These are phyloP conservation scores for Edaphochlamys debaryana DNA, from an alignment of 139 green algal genomes.

Conservation along the genomic window DNA sequence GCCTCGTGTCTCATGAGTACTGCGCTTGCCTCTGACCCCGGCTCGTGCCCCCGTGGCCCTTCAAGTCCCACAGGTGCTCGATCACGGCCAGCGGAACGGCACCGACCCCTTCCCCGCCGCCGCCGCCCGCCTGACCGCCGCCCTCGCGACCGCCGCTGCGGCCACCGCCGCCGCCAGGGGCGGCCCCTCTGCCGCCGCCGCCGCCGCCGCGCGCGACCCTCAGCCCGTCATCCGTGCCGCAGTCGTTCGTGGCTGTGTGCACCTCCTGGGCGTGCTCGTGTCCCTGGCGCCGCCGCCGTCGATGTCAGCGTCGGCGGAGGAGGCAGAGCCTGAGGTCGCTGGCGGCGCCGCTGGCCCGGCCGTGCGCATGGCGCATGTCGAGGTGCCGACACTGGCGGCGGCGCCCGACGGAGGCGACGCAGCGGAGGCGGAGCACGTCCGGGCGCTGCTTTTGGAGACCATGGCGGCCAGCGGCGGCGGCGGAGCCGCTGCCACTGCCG, in stretches of 20 bases:
- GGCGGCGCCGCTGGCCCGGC: not conserved
- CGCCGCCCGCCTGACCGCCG: not conserved
- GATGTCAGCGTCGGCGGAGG: not conserved
- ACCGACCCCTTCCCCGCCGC: not conserved
- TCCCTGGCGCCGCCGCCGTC: not conserved
- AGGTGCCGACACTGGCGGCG: not conserved
- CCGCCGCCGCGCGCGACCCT: no score
- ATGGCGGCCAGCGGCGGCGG: not conserved
- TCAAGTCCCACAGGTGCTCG: no score
- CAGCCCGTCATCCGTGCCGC: not conserved
- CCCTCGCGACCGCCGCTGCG: not conserved
- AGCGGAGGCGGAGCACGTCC: not conserved
- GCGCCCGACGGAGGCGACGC: not conserved
- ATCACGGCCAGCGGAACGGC: no score
- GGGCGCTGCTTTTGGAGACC: not conserved
- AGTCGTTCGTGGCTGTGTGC: constrained; percentile 16
- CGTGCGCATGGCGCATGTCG: no score
- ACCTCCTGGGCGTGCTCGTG: constrained; percentile 20
- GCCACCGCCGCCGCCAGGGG: not conserved
- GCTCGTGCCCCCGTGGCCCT: no score
- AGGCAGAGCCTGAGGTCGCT: not conserved
- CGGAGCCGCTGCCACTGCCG: not conserved
- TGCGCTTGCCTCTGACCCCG: no score
- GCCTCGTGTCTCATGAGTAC: no score
- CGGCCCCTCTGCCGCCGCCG: not conserved